phyloP scores from a whole-genome alignment of 2,329 filamentous ascomycete species.

The Cucurbitaria berberidis region DNA sequence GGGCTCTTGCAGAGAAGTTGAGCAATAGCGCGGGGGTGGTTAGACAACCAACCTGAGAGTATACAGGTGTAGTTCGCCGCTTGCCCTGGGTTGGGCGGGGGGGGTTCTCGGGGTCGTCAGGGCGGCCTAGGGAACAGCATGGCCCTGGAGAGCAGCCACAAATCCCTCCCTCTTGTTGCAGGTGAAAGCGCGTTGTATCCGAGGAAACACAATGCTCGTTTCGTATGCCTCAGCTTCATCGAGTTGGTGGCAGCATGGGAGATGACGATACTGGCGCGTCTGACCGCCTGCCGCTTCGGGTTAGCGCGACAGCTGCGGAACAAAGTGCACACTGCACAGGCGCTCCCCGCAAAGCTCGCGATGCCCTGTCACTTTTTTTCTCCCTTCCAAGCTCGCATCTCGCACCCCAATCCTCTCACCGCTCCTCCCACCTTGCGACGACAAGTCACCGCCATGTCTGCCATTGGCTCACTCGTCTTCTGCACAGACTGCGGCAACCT shows the following conservation, averaged over 20 bases:
- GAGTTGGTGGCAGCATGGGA: neutral
- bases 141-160: constrained; percentile 9
- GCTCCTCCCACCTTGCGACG: neutral
- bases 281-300: constrained; percentile 33
- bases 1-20: constrained; percentile 6
- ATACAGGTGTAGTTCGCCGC: constrained; percentile 4
- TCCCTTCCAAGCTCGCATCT: constrained; percentile 6
- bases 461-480: constrained; percentile 89
- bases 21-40: constrained; percentile 4
- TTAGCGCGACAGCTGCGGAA: constrained; percentile 24
- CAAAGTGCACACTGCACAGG: too few relatives aligned
- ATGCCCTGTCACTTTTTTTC: constrained; percentile 31
- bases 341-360: constrained; percentile 22
- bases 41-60: neutral
- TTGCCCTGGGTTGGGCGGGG: constrained; percentile 4
- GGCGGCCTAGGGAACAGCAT: constrained; percentile 22
- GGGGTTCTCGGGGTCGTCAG: constrained; percentile 9
- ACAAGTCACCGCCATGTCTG: constrained; percentile 67
- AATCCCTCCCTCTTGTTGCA: constrained; percentile 9
- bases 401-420: neutral
- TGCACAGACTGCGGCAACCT: constrained; percentile 93
- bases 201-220: constrained; percentile 2
- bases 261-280: constrained; percentile 27
- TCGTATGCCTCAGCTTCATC: neutral
- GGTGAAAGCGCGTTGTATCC: constrained; percentile 6